phyloP scores from a whole-genome alignment of 352 stramenopile species.

The Ophiocytium majus region DNA sequence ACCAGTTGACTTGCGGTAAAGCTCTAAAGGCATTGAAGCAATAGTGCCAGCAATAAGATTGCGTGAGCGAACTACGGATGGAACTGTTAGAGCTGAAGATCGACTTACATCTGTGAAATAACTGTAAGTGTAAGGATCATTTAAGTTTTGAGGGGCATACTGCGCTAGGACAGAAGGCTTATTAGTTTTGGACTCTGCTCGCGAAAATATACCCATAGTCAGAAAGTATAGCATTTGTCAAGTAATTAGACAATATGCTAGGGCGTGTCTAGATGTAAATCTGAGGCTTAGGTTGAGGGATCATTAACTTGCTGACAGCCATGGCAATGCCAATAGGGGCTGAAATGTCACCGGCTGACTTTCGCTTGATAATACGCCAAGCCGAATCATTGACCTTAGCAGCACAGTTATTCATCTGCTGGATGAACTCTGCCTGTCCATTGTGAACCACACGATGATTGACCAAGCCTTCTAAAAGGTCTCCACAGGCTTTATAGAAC shows the following conservation, averaged over 20 bases:
- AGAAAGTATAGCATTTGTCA: slow-evolving; percentile 22
- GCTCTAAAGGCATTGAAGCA: slow-evolving; percentile 19
- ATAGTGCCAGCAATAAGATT: slow-evolving; percentile 21
- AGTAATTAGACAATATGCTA: slow-evolving; percentile 22
- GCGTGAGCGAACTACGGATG: slow-evolving; percentile 17
- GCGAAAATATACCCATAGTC: slow-evolving; percentile 20
- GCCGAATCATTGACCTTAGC: slow-evolving; percentile 19
- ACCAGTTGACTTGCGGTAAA: slow-evolving; percentile 19
- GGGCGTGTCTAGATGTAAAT: slow-evolving; percentile 19
- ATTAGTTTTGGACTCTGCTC: slow-evolving; percentile 20
- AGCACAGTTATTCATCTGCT: slow-evolving; percentile 20
- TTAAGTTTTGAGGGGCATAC: slow-evolving; percentile 20
- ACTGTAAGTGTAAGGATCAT: slow-evolving; percentile 21
- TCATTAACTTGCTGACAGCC: slow-evolving; percentile 19
- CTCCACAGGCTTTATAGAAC: slow-evolving; percentile 19
- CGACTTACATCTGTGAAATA: slow-evolving; percentile 21
- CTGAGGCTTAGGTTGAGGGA: slow-evolving; percentile 18
- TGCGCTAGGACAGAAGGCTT: slow-evolving; percentile 18
- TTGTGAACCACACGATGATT: slow-evolving; percentile 20
- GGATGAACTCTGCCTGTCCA: slow-evolving; percentile 18
- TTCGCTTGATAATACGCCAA: slow-evolving; percentile 20
- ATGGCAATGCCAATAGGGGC: slow-evolving; percentile 18
- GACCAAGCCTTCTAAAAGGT: slow-evolving; percentile 19
- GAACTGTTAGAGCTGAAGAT: slow-evolving; percentile 20
- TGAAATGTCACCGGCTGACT: slow-evolving; percentile 19